Conservation (phyloP, 345 rosid genomes). For the Acer yangbiense region DNA sequence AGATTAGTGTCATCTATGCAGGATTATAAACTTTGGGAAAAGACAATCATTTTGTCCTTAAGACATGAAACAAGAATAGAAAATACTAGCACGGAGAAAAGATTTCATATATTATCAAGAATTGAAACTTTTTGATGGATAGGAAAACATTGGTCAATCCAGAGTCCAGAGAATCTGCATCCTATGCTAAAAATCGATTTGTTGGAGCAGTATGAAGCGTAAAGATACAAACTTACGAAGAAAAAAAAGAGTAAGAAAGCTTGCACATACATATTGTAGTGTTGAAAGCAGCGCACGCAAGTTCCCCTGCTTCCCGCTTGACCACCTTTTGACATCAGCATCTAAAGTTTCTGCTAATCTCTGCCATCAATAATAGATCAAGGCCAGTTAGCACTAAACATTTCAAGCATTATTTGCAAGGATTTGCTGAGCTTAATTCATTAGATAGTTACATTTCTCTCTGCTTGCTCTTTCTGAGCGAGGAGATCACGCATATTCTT, state of each 20-base stretch:
- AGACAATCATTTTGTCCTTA: background rate
- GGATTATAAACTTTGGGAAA: background rate
- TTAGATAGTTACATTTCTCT: constrained; percentile 68
- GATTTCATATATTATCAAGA: background rate
- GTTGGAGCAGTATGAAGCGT: background rate
- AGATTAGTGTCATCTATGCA: background rate
- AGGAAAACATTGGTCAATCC: background rate
- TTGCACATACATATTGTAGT: constrained; percentile 70
- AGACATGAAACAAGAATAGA: background rate
- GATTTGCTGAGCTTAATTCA: constrained; percentile 7
- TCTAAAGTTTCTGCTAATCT: constrained; percentile 75
- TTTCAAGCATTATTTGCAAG: background rate
- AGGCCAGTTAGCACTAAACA: constrained; percentile 22
- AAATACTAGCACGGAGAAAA: background rate
- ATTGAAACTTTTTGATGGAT: background rate
- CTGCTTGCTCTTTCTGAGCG: constrained; percentile 86
- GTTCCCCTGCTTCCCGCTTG: constrained; percentile 82
- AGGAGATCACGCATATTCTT: constrained; percentile 84
- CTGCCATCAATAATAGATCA: constrained; percentile 44
- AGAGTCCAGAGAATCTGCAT: background rate
- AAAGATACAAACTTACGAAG: background rate
- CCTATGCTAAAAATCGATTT: background rate
- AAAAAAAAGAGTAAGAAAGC: background rate
- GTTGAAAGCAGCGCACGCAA: constrained; percentile 93
- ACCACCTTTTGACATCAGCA: constrained; percentile 94